Evolutionary conservation across 2,329 filamentous ascomycete genomes (phyloP).

Genomic region (Rutstroemia sydowiana): DNA sequence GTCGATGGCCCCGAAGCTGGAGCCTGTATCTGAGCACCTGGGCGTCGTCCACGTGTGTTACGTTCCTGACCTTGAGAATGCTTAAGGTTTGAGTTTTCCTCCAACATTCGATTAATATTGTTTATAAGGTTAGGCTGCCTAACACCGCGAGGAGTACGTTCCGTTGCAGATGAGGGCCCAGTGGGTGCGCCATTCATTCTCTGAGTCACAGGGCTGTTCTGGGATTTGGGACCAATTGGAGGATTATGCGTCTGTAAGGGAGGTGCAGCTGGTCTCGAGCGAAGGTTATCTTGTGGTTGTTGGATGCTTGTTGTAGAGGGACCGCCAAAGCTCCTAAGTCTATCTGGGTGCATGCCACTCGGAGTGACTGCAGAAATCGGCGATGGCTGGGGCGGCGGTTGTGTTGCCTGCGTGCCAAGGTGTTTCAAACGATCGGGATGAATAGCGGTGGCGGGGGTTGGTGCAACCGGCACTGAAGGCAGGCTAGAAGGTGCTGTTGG

Average conservation of each 20-base stretch:
- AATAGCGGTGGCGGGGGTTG: constrained; percentile 17
- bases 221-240: constrained; percentile 28
- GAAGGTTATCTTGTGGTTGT: constrained; percentile 27
- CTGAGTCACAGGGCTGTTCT: constrained; percentile 23
- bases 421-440: constrained; percentile 39
- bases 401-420: constrained; percentile 32
- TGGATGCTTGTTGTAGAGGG: constrained; percentile 24
- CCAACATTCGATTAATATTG: constrained; percentile 32
- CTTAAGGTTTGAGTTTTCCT: constrained; percentile 43
- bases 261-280: constrained; percentile 29
- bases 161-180: constrained; percentile 28
- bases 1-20: constrained; percentile 42
- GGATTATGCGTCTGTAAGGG: constrained; percentile 23
- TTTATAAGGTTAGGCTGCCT: constrained; percentile 54
- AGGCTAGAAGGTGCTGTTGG: constrained; percentile 16
- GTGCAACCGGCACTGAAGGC: constrained; percentile 25
- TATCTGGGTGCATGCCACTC: constrained; percentile 28
- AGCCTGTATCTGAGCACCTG: constrained; percentile 43
- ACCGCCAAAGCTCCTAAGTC: constrained; percentile 22
- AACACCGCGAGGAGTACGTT: constrained; percentile 25
- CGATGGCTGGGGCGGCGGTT: constrained; percentile 31
- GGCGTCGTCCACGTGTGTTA: constrained; percentile 27
- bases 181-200: constrained; percentile 26
- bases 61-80: constrained; percentile 34
- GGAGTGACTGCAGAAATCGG: constrained; percentile 26